Percentiles rank a stretch among this genome's conserved stretches.
These are phyloP conservation scores for Trapa bicornis DNA, from an alignment of 345 rosid genomes.

Conservation along the genomic window DNA sequence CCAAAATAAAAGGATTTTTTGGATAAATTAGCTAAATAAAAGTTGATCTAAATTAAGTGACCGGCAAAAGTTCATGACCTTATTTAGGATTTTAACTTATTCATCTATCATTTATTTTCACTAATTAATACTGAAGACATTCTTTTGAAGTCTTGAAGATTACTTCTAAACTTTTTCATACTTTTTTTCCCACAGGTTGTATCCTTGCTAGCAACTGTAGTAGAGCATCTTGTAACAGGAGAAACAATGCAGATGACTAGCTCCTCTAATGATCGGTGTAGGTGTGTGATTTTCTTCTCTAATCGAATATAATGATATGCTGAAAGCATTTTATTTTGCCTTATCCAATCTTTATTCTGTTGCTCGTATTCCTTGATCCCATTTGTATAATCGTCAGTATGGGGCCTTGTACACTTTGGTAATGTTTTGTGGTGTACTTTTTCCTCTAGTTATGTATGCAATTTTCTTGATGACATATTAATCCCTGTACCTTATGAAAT, in stretches of 20 bases:
- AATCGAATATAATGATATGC: neutral
- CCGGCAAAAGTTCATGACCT: no score
- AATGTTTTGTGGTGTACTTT: neutral
- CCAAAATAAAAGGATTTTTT: no score
- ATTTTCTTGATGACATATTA: neutral
- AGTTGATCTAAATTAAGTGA: no score
- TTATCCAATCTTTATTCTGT: neutral
- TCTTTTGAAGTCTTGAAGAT: neutral
- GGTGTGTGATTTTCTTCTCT: constrained; percentile 28
- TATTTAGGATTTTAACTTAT: no score
- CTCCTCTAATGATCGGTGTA: constrained; percentile 62
- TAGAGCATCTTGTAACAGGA: constrained; percentile 86
- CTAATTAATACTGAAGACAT: neutral
- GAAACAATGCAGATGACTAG: constrained; percentile 96
- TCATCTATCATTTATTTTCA: neutral
- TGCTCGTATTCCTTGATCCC: neutral
- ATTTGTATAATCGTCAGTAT: neutral
- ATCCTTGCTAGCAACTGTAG: constrained; percentile 65
- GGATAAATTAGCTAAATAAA: no score
- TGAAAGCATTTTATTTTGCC: neutral
- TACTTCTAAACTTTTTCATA: neutral
- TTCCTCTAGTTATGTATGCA: neutral
- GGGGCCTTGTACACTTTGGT: neutral
- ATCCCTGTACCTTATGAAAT: neutral
- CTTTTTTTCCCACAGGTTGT: constrained; percentile 40